Evolutionary conservation across 2,329 filamentous ascomycete genomes (phyloP).

Genomic region (Ascochyta fabae): DNA sequence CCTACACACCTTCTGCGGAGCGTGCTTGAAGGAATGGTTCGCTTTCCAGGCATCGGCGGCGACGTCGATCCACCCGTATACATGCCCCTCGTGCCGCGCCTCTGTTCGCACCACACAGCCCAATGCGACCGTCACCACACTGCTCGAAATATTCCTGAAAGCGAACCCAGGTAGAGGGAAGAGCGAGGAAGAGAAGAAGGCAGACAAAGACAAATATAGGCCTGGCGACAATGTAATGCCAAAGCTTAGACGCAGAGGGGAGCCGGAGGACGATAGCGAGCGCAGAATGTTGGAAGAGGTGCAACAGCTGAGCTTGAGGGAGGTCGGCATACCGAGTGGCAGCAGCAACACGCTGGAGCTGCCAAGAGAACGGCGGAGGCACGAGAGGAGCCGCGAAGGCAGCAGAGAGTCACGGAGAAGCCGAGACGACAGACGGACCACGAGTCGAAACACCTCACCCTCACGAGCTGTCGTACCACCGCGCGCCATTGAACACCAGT

Average conservation of each 20-base stretch:
- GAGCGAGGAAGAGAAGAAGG: slow-evolving; percentile 73
- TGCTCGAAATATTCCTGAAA: slow-evolving; percentile 85
- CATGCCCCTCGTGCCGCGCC: slow-evolving; percentile 91
- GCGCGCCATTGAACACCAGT: slow-evolving; percentile 83
- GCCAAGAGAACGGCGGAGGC: slow-evolving; percentile 40
- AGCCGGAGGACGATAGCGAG: slow-evolving; percentile 70
- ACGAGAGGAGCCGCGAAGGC: slow-evolving; percentile 49
- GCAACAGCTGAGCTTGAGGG: slow-evolving; percentile 74
- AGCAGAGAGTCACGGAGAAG: slow-evolving; percentile 40
- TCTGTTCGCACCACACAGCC: slow-evolving; percentile 84
- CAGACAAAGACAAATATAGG: slow-evolving; percentile 77
- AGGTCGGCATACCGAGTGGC: slow-evolving; percentile 61
- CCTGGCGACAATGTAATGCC: slow-evolving; percentile 83
- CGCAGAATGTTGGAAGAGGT: slow-evolving; percentile 73
- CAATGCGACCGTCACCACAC: slow-evolving; percentile 87
- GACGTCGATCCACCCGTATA: slow-evolving; percentile 67
- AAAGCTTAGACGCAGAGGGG: slow-evolving; percentile 57
- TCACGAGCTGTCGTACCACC: slow-evolving; percentile 34
- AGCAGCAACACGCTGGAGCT: slow-evolving; percentile 51
- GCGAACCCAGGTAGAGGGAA: slow-evolving; percentile 79
- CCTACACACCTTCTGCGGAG: slow-evolving; percentile 93
- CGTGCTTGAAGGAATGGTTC: slow-evolving; percentile 97
- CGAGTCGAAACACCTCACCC: slow-evolving; percentile 35
- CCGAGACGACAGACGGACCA: slow-evolving; percentile 32
- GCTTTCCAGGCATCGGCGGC: slow-evolving; percentile 72